Percentiles rank a stretch among this genome's conserved stretches.
phyloP scores from a whole-genome alignment of 2,329 filamentous ascomycete genomes.

The Nigrograna mackinnonii region DNA sequence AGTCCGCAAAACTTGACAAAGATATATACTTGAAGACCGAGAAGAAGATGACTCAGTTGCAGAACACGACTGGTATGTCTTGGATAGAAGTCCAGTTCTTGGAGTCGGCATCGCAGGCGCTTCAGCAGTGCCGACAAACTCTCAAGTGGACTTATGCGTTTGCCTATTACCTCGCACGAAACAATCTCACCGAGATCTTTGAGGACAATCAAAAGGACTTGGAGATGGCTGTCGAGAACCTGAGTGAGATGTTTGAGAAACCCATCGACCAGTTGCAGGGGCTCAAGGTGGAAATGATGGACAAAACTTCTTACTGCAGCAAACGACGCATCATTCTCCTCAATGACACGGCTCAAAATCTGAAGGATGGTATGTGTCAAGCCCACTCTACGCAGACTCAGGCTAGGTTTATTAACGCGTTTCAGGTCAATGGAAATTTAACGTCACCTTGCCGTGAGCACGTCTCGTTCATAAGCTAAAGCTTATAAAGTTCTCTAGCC shows the following conservation, averaged over 20 bases:
- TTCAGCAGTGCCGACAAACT: constrained; percentile 97
- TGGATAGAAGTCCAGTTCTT: constrained; percentile 99
- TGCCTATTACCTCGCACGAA: constrained; percentile 93
- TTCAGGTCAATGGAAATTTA: constrained; percentile 23
- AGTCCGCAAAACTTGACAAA: constrained; percentile 94
- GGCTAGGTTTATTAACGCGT: constrained; percentile 2
- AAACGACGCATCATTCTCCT: constrained; percentile 87
- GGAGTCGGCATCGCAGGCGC: constrained; percentile 86
- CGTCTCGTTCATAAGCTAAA: too few species aligned
- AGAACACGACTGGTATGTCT: constrained; percentile 91
- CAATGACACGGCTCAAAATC: constrained; percentile 88
- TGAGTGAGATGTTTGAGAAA: constrained; percentile 99
- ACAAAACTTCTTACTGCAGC: constrained; percentile 97
- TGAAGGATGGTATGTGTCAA: constrained; percentile 73
- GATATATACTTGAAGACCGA: constrained; percentile 96
- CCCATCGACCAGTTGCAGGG: constrained; percentile 83
- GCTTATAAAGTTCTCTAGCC: too few species aligned
- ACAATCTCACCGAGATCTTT: constrained; percentile 96
- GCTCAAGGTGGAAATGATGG: constrained; percentile 96
- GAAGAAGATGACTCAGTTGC: constrained; percentile 97
- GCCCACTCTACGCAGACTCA: neutral
- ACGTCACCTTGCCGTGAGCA: constrained; percentile 13
- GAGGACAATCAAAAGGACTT: constrained; percentile 98
- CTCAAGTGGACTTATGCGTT: constrained; percentile 99
- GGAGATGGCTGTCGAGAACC: constrained; percentile 92